phyloP scores from a whole-genome alignment of 768 basidiomycete genomes.

The Leccinum aurantiacum region DNA sequence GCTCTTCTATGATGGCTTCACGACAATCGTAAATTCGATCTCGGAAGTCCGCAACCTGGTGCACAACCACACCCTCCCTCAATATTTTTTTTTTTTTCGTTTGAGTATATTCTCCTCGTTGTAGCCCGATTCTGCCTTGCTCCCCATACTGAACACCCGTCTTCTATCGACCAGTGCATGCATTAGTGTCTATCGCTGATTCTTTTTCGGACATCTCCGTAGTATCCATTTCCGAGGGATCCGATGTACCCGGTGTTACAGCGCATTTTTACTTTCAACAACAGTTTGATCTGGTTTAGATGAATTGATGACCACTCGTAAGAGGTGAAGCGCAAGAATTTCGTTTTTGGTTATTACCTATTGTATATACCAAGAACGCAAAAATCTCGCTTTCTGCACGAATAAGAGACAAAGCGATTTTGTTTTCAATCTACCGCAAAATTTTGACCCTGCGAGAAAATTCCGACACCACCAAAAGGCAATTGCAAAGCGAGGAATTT shows the following conservation, averaged over 20 bases:
- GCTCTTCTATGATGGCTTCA: no score
- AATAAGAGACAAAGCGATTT: no score
- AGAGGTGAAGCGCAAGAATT: no score
- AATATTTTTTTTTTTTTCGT: background rate
- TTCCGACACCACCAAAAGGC: no score
- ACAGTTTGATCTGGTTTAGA: background rate
- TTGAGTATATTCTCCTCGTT: background rate
- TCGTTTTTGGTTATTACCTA: background rate
- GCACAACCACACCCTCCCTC: conserved; percentile 7
- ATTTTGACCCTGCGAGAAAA: no score
- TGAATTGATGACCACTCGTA: background rate
- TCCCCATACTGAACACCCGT: background rate
- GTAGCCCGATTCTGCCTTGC: no score
- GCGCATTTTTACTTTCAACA: background rate
- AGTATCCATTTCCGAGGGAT: background rate
- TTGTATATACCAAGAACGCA: no score
- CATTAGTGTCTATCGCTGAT: background rate
- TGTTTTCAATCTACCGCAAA: no score
- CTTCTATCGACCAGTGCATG: background rate
- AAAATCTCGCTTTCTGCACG: no score
- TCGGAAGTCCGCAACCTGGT: no score
- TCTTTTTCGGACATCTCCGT: conserved; percentile 7
- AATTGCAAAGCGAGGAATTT: no score
- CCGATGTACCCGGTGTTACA: background rate
- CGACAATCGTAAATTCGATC: no score